These are phyloP conservation scores for Colletotrichum euphorbiae DNA, from an alignment of 2,329 filamentous ascomycete species.

Conservation along the genomic window DNA sequence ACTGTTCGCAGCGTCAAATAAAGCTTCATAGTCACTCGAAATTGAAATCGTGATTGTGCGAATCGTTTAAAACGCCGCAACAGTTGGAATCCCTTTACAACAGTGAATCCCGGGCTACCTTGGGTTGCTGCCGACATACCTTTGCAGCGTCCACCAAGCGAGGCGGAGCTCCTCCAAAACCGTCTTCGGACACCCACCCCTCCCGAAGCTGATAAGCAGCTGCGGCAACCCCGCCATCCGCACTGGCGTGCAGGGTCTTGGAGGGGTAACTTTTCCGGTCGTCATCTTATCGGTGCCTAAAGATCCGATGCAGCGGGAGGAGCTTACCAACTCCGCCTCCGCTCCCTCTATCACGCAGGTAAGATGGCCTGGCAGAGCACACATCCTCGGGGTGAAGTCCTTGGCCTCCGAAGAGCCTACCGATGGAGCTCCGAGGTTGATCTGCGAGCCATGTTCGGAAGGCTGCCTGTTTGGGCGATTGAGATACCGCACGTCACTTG, in stretches of 20 bases:
- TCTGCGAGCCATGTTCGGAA: slow-evolving; percentile 4
- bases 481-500: neutral
- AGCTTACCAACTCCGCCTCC: slow-evolving; percentile 29
- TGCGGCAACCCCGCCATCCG: slow-evolving; percentile 16
- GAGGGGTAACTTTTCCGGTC: neutral
- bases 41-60: neutral
- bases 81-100: neutral
- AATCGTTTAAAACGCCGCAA: too few relatives aligned
- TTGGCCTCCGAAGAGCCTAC: slow-evolving; percentile 12
- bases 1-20: slow-evolving; percentile 21
- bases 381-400: neutral
- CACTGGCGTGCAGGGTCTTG: neutral
- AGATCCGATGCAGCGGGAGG: neutral
- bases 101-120: neutral
- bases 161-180: slow-evolving; percentile 29
- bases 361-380: slow-evolving; percentile 10
- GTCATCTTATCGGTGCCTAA: neutral
- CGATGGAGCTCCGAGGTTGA: slow-evolving; percentile 26
- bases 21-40: neutral
- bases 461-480: slow-evolving; percentile 23
- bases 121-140: neutral
- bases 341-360: slow-evolving; percentile 16
- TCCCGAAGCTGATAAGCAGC: slow-evolving; percentile 31
- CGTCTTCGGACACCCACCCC: slow-evolving; percentile 26
- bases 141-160: neutral